A percentile compares a stretch with the other conserved stretches of the same genome.
These are phyloP conservation scores for Venturia oleaginea DNA, from an alignment of 2,329 filamentous ascomycete species.

Conservation along the genomic window DNA sequence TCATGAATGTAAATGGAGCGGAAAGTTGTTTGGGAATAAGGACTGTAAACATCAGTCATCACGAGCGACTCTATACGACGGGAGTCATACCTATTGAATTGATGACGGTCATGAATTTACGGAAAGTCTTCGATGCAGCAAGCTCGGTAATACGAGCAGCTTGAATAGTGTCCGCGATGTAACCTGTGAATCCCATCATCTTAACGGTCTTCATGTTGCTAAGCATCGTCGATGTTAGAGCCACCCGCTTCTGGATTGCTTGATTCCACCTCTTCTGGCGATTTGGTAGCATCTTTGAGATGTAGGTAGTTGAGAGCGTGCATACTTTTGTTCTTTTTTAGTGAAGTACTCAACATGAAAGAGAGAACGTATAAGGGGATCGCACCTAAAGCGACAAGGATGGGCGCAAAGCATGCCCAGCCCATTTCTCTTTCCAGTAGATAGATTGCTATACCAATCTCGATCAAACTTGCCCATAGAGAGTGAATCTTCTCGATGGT, in stretches of 20 bases:
- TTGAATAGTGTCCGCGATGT: background rate
- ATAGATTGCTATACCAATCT: background rate
- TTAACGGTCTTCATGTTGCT: constrained; percentile 9
- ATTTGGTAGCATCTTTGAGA: background rate
- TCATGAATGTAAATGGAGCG: background rate
- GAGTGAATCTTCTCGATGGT: background rate
- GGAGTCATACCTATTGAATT: background rate
- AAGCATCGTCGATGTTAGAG: background rate
- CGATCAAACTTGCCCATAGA: background rate
- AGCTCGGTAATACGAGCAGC: background rate
- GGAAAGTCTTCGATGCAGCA: background rate
- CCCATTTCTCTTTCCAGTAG: constrained; percentile 2
- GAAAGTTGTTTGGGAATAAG: background rate
- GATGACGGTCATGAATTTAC: background rate
- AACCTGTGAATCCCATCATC: background rate
- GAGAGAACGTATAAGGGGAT: background rate
- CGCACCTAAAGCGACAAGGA: background rate
- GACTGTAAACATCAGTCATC: background rate
- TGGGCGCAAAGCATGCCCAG: background rate
- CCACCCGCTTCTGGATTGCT: constrained; percentile 1
- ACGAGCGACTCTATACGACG: background rate
- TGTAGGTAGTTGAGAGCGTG: background rate
- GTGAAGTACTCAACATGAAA: background rate
- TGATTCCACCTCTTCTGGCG: constrained; percentile 4
- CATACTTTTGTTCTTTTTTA: background rate